Evolutionary conservation across 495 filamentous ascomycete species (phyloP), one percentile per base, ranked within the genome.

Genomic region (Penicillium verhagenii): DNA sequence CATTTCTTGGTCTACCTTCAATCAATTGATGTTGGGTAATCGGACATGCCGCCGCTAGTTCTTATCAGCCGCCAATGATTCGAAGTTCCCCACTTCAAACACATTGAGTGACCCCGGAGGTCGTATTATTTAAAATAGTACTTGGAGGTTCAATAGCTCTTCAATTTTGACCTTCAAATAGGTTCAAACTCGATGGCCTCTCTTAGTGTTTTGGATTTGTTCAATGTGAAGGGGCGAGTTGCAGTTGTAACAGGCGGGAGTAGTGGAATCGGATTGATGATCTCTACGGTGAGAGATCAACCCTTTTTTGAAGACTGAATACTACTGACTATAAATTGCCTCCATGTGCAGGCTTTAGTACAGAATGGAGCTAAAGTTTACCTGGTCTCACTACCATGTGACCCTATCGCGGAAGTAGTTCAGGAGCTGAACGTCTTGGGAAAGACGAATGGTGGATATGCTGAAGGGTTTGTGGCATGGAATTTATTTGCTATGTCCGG

Each of bases 191-290:
- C 0, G 16, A 49, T 49, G 47, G 29, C 19, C 2, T 45, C 54
- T n/a, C 35, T 66, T 4, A 29, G 7, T 38, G 28, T 24, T 8
- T 8, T 39, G 13, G 31, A 56, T 42, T 50, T 64, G 6, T 68
- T 58, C 21, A 50, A 50, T 39, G 69, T 78, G 19, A 66, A 70
- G 48, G 73, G 69, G 6, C 57, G 66, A 26, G 67, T 77, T 14
- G 73, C 73, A n/a, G 29, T 76, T 8, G 70, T 76, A 0, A 78
- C 73, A 4, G 75, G 75, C 25, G 75, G 75, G 0, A 75, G 67
- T 40, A 76, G 72, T 58, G 73, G 75, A 14, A 57, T 78, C 26
- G 75, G 75, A 8, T 50, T 75, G 16, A 78, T 78, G 75, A 77
- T 77, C 29, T 58, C 59, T 47, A 72, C 67, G 47, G 73, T 66